These are phyloP conservation scores for Panicum hallii DNA, from an alignment of 202 grass and related monocot genomes.

Conservation along the genomic window DNA sequence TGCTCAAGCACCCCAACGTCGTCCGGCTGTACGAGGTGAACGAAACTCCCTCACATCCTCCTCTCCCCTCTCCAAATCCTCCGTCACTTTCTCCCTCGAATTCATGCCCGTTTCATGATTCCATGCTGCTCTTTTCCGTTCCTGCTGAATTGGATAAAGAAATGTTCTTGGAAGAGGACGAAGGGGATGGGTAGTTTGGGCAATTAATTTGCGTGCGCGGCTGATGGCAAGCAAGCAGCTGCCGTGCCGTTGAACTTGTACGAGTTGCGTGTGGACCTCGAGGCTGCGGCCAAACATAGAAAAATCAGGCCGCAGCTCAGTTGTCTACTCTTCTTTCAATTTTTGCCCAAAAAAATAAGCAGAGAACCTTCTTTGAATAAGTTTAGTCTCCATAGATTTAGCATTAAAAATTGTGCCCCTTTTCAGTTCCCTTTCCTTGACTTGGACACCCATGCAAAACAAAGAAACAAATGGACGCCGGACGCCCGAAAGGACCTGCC, in stretches of 20 bases:
- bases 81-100: not conserved
- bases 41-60: not conserved
- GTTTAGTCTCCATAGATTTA: not conserved
- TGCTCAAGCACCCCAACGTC: conserved; percentile 87
- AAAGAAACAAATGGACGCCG: not conserved
- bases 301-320: not conserved
- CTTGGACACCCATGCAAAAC: conserved; percentile 28
- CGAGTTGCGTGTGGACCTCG: conserved; percentile 2
- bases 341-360: not conserved
- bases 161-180: conserved; percentile 22
- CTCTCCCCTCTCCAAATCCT: not conserved
- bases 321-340: conserved; percentile 11
- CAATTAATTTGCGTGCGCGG: not conserved
- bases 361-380: not conserved
- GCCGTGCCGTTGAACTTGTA: conserved; percentile 20
- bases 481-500: conserved; percentile 1
- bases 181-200: not conserved
- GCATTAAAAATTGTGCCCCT: not conserved
- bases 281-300: not conserved
- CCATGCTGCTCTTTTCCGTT: not conserved
- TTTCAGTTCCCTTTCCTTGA: conserved; percentile 2
- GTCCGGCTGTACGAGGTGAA: conserved; percentile 81
- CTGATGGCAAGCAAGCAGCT: not conserved
- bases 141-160: not conserved
- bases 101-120: not conserved